Evolutionary conservation across 352 stramenopile species (phyloP).

Genomic region (Phytopythium aichiense): DNA sequence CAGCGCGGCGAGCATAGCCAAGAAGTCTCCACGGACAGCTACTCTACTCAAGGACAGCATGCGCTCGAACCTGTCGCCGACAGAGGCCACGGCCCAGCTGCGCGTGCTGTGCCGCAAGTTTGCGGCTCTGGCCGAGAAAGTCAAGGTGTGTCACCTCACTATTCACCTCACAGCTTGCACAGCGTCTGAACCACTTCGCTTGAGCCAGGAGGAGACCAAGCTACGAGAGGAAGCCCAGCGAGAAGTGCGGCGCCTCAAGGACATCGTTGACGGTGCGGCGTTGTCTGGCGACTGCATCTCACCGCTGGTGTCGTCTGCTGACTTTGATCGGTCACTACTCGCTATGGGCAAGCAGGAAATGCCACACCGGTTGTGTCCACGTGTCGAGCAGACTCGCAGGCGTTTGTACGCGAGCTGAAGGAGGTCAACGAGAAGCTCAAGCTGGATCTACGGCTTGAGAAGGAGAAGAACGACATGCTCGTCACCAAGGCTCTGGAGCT

Average conservation of each 20-base stretch:
- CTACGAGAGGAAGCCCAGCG: slow-evolving; percentile 68
- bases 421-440: slow-evolving; percentile 50
- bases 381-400: slow-evolving; percentile 54
- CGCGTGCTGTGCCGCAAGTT: slow-evolving; percentile 85
- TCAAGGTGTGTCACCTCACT: slow-evolving; percentile 42
- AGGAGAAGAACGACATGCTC: slow-evolving; percentile 73
- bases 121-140: slow-evolving; percentile 75
- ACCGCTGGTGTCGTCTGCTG: background rate
- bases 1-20: slow-evolving; percentile 22
- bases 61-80: slow-evolving; percentile 53
- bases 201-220: slow-evolving; percentile 60
- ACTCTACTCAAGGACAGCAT: slow-evolving; percentile 49
- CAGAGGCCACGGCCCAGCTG: slow-evolving; percentile 69
- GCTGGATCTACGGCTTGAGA: slow-evolving; percentile 62
- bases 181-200: too few species aligned
- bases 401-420: slow-evolving; percentile 61
- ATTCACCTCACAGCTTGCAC: background rate
- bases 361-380: slow-evolving; percentile 45
- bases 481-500: slow-evolving; percentile 65
- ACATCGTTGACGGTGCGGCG: slow-evolving; percentile 45
- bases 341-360: slow-evolving; percentile 19
- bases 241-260: slow-evolving; percentile 63
- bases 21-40: slow-evolving; percentile 32
- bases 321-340: background rate
- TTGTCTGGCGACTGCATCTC: background rate